These are phyloP conservation scores for Vaccinium vitisidaea DNA, from an alignment of 148 eudicot genomes.

Conservation along the genomic window DNA sequence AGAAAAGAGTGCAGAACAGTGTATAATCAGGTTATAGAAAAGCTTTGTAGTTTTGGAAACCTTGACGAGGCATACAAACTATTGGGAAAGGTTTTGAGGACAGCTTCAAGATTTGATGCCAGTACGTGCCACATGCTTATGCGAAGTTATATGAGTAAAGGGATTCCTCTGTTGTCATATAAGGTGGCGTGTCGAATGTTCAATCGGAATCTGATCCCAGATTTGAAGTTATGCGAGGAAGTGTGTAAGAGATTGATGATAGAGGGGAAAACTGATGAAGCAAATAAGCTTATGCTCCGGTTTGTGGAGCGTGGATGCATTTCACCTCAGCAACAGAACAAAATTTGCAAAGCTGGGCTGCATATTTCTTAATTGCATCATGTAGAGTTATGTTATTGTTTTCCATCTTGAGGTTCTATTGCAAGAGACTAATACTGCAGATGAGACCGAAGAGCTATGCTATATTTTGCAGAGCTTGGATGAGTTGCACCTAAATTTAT, in stretches of 20 bases:
- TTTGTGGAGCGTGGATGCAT: constrained; percentile 34
- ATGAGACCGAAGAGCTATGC: not conserved
- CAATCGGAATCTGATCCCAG: constrained; percentile 31
- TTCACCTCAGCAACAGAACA: constrained; percentile 16
- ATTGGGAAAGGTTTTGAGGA: constrained; percentile 29
- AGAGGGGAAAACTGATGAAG: constrained; percentile 34
- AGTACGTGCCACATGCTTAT: constrained; percentile 37
- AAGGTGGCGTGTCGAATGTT: constrained; percentile 39
- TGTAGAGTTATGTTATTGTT: not conserved
- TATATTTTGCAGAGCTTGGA: constrained; percentile 7
- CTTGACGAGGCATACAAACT: constrained; percentile 31
- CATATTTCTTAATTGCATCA: not conserved
- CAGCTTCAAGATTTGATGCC: constrained; percentile 36
- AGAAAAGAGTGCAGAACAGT: constrained; percentile 28
- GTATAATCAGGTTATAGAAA: constrained; percentile 46
- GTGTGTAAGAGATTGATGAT: constrained; percentile 32
- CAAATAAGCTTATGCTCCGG: constrained; percentile 38
- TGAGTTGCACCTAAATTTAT: not conserved
- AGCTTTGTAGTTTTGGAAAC: constrained; percentile 33
- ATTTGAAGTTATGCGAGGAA: constrained; percentile 33
- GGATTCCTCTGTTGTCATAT: constrained; percentile 31
- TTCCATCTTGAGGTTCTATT: not conserved
- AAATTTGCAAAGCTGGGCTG: not conserved
- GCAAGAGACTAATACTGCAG: not conserved
- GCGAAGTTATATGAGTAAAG: constrained; percentile 32